phyloP scores from a whole-genome alignment of 2,329 filamentous ascomycete genomes.

The Colletotrichum tabaci region DNA sequence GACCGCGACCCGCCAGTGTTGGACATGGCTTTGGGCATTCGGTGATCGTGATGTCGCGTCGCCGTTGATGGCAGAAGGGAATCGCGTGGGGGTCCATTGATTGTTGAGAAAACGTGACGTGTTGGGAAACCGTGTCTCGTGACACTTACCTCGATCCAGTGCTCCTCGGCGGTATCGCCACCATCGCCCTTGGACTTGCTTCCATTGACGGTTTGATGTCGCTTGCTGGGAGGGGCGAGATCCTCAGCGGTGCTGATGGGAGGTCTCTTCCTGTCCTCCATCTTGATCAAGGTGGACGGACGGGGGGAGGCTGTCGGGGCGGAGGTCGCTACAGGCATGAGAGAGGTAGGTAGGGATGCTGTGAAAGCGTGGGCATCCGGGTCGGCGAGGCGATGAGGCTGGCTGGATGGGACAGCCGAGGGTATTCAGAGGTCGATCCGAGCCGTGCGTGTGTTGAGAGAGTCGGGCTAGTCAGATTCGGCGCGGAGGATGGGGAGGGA shows the following conservation, averaged over 20 bases:
- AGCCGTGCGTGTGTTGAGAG: conserved; percentile 35
- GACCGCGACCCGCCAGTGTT: conserved; percentile 40
- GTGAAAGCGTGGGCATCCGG: conserved; percentile 35
- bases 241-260: conserved; percentile 86
- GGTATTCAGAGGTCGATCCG: conserved; percentile 25
- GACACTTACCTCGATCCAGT: conserved; percentile 77
- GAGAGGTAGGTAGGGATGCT: conserved; percentile 59
- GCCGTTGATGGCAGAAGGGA: conserved; percentile 38
- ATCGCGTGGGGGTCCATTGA: conserved; percentile 41
- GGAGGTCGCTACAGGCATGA: conserved; percentile 87
- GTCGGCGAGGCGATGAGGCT: conserved; percentile 26
- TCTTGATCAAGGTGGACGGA: conserved; percentile 90
- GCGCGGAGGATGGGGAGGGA: conserved; percentile 29
- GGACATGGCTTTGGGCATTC: conserved; percentile 36
- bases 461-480: conserved; percentile 32
- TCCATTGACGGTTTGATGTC: conserved; percentile 87
- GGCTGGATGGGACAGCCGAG: conserved; percentile 16
- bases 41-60: conserved; percentile 40
- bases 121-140: conserved; percentile 49
- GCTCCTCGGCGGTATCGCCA: conserved; percentile 70
- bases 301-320: conserved; percentile 78
- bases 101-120: conserved; percentile 44
- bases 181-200: conserved; percentile 70
- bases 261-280: conserved; percentile 99
- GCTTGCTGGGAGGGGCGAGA: conserved; percentile 89